These are phyloP conservation scores for Cucumis cinereus DNA, from an alignment of 306 rosid species.

Conservation along the genomic window DNA sequence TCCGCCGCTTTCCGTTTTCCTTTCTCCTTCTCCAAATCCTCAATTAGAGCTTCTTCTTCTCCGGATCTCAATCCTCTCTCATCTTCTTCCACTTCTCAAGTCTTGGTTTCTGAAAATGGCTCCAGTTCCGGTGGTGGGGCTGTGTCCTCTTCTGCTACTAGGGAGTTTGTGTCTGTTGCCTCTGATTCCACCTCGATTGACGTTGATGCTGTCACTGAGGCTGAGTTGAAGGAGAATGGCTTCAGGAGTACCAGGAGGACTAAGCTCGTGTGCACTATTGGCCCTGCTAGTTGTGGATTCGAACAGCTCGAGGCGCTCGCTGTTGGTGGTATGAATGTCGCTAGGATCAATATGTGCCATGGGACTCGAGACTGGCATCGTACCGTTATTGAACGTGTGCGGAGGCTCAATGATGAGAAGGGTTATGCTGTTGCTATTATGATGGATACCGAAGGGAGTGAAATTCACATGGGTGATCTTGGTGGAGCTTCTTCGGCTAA, in stretches of 20 bases:
- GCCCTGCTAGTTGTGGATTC: conserved; percentile 73
- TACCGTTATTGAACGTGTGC: conserved; percentile 52
- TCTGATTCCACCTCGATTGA: conserved; percentile 44
- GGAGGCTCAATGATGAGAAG: conserved; percentile 73
- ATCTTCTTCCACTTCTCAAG: conserved; percentile 12
- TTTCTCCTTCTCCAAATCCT: conserved; percentile 11
- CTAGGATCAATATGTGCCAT: conserved; percentile 88
- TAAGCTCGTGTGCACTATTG: conserved; percentile 78
- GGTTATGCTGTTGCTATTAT: conserved; percentile 92
- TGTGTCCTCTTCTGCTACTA: background rate
- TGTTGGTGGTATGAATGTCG: conserved; percentile 94
- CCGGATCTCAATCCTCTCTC: conserved; percentile 35
- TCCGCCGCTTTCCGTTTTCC: conserved; percentile 18
- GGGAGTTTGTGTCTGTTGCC: background rate
- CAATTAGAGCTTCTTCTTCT: conserved; percentile 25
- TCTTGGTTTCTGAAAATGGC: conserved; percentile 32
- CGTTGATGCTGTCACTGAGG: conserved; percentile 76
- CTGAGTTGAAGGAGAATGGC: conserved; percentile 74
- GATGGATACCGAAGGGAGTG: conserved; percentile 99
- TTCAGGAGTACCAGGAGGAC: conserved; percentile 85
- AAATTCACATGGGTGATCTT: conserved; percentile 97
- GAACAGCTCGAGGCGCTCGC: conserved; percentile 91
- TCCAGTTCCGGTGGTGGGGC: conserved; percentile 20
- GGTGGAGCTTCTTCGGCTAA: conserved; percentile 86
- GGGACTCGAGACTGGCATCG: conserved; percentile 89